A percentile compares a stretch with the other conserved stretches of the same genome.
Evolutionary conservation across 371 early-diverging fungal species (phyloP).

Genomic region (Basidiobolus meristosporus): DNA sequence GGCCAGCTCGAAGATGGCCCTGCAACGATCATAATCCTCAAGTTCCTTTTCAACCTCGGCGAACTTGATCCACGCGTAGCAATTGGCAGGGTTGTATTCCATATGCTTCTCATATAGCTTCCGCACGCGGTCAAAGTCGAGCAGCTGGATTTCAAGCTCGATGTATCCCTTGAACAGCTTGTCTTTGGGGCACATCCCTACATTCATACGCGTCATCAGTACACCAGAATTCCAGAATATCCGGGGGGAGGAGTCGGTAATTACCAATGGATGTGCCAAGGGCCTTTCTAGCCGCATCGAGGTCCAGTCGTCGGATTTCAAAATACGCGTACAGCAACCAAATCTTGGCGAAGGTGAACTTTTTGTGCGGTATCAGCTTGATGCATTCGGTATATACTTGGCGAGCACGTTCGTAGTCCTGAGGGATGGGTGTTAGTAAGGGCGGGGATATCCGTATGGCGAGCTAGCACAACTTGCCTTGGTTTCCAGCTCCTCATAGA

Average conservation of each 20-base stretch:
- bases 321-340: slow-evolving; percentile 88
- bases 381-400: slow-evolving; percentile 73
- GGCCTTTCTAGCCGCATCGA: slow-evolving; percentile 56
- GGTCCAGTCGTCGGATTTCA: slow-evolving; percentile 60
- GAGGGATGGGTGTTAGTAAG: background rate
- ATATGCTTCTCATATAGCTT: slow-evolving; percentile 74
- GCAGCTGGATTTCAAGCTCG: slow-evolving; percentile 74
- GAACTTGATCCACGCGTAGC: slow-evolving; percentile 87
- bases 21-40: slow-evolving; percentile 70
- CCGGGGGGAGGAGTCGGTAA: background rate
- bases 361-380: slow-evolving; percentile 76
- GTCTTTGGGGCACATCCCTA: slow-evolving; percentile 46
- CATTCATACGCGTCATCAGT: background rate
- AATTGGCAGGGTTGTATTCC: slow-evolving; percentile 65
- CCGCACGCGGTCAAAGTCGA: slow-evolving; percentile 89
- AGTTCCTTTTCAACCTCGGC: slow-evolving; percentile 73
- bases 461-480: slow-evolving; percentile 16
- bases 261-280: slow-evolving; percentile 72
- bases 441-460: background rate
- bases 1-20: slow-evolving; percentile 81
- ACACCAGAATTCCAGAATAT: background rate
- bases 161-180: slow-evolving; percentile 89
- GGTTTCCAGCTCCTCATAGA: slow-evolving; percentile 80
- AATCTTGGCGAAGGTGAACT: slow-evolving; percentile 90
- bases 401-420: slow-evolving; percentile 64